Base-by-base conservation (phyloP, 768 basidiomycete species). In the Suillus sp. region DNA sequence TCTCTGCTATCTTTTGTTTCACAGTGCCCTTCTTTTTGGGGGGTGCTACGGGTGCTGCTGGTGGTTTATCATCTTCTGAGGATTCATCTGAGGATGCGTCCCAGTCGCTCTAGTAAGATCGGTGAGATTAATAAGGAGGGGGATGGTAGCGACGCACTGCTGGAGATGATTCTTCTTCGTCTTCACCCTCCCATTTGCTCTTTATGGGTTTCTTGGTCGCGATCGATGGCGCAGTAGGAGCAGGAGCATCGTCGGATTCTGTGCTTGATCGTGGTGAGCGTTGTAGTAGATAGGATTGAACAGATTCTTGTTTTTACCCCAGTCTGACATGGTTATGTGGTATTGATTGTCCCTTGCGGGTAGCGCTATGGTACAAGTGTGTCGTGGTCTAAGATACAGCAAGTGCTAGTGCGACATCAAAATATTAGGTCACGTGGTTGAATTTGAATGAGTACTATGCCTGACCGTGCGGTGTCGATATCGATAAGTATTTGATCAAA, bases 11-110 rank as follows among this genome's bases (percentile, higher is more conserved):
- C 75, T 96, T 96, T 22, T 87, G 86, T 76, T 97, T 97, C 67
- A 98, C 76, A 1, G 90, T 92, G 60, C 93, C 94, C 78, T 95
- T 97, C 79, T 97, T 96, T 81, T 92, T 93, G 2, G 89, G 86
- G 4, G 92, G 88, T 20, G 88, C 87, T 53, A 81, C 84, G 0
- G 85, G 67, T 5, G 80, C 71, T 2, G 84, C 60, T 47, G 80
- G 74, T 6, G 81, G 76, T 54, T 84, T 77, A 64, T 78, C 80
- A 70, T 80, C 80, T 60, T 61, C 60, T 10, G 60, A 60, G n/a
- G 59, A 60, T 60, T 93, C 93, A 43, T 90, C 89, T 7, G 86
- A 86, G 8, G 88, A 88, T 1, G 91, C 92, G 69, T 99, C 96
- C 96, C 96, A 99, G 77, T 97, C 96, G 76, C 93, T 95, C 94